phyloP scores from a whole-genome alignment of 1,284 basidiomycete species.

The Cutaneotrichosporon cutaneum region DNA sequence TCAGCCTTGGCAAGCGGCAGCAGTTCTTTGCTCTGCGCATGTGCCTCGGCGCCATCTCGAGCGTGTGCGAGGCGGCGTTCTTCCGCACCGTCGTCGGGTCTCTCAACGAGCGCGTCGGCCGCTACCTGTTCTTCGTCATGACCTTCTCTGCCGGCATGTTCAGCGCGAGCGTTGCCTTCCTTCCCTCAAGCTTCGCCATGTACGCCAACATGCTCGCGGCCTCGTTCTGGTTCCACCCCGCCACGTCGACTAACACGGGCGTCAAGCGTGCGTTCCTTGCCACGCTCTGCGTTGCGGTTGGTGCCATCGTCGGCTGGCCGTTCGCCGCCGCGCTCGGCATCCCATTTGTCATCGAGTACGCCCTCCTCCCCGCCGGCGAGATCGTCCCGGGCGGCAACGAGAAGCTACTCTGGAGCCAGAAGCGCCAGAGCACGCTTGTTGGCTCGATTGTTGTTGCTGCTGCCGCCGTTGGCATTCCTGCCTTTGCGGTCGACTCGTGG shows the following conservation, averaged over 20 bases:
- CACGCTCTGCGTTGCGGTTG: conserved; percentile 72
- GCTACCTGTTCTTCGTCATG: conserved; percentile 85
- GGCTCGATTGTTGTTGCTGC: conserved; percentile 63
- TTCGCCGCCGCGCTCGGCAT: conserved; percentile 81
- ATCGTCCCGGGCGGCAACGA: conserved; percentile 57
- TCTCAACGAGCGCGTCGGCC: conserved; percentile 83
- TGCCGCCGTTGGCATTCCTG: conserved; percentile 59
- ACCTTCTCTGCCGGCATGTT: conserved; percentile 89
- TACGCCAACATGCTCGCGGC: conserved; percentile 81
- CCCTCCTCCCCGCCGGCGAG: conserved; percentile 75
- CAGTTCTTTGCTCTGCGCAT: conserved; percentile 84
- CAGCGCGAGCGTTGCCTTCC: conserved; percentile 81
- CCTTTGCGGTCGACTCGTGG: conserved; percentile 75
- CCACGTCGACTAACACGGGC: conserved; percentile 60
- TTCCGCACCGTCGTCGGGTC: conserved; percentile 77
- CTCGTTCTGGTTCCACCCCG: conserved; percentile 71
- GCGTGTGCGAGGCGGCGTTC: conserved; percentile 77
- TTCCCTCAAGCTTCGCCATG: conserved; percentile 95
- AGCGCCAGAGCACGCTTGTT: conserved; percentile 65
- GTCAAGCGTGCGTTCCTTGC: conserved; percentile 58
- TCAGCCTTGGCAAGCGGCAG: conserved; percentile 51
- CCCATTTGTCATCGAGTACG: conserved; percentile 88
- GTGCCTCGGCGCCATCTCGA: conserved; percentile 69
- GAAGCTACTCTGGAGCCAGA: conserved; percentile 59
- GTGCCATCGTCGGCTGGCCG: conserved; percentile 93